Evolutionary conservation across 305 asterid genomes (phyloP), one percentile per base, ranked within the genome.

Genomic region (Fraxinus albicans): DNA sequence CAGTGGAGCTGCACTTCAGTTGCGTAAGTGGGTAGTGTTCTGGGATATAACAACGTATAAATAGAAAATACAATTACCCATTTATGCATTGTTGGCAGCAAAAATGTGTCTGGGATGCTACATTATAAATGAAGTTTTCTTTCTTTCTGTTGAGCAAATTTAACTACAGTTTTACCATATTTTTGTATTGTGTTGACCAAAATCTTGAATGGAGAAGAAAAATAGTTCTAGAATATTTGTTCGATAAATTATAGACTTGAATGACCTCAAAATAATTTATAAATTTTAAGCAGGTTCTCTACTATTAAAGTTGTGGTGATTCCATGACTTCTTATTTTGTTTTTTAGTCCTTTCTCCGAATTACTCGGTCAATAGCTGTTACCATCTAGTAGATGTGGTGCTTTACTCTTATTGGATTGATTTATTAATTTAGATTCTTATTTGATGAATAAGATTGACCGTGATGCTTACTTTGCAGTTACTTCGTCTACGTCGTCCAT

Each of bases 401-500:
- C 36, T 55, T 58, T 34, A 35, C 33, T 60, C 79, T 83, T 65
- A 17, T 34, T 77, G 67, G 73, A 36, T 42, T 70, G 31, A 34
- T 74, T 25, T 38, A 55, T 58, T 42, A 34, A 38, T 67, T 40
- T 79, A 81, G 47, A 33, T 50, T 77, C 33, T 53, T 55, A 34
- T 81, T 77, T 77, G 75, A 47, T 81, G 81, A 34, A 77, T 78
- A 76, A 74, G 65, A 76, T 42, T 70, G 82, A 5, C 19, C 21
- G 21, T 67, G 72, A 65, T 80, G 42, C 85, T 83, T 86, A 88
- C 67, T 33, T 72, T 87, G 87, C 93, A 96, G 99, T 84, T 91
- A 85, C 93, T 96, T 88, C 97, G 97, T 25, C 81, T 88, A 76
- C 89, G 99, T 82, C 98, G 98, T 82, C 98, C 98, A 78, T 93